Evolutionary conservation across 768 basidiomycete genomes (phyloP), one percentile per base, ranked within the genome.

Genomic region (Podaxis sp.): DNA sequence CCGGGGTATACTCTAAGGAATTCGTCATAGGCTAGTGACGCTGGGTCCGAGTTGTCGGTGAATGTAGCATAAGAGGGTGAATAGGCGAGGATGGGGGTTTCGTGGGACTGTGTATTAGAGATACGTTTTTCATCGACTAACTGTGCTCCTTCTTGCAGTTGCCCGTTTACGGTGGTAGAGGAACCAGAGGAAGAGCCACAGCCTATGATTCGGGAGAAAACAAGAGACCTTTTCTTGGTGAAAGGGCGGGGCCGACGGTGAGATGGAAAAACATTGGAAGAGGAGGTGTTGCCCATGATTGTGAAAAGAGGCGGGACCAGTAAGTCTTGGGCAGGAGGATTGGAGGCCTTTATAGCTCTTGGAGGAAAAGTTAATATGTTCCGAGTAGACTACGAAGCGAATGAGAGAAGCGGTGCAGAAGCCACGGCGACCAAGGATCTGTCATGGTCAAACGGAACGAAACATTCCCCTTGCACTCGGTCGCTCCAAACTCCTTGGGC

Each of bases 1-100:
- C 75, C 76, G 51, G 77, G 77, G 61, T 71, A 76, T 44, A 74
- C 71, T n/a, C 64, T 67, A 40, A 83, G 73, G 71, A 88, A 90
- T 16, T 70, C 68, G 18, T 74, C 69, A 69, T 83, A 86, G 18
- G 82, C 79, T 35, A 66, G 25, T 73, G 70, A 5, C 76, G 75
- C 58, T 76, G 75, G 58, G 68, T 61, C 60, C 61, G 63, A 64
- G 66, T 40, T 23, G 46, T 55, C 51, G 40, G 21, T n/a, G 16
- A 56, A 55, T 42, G 50, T 32, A 50, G 47, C 23, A 42, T 51
- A 48, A 50, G 44, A 60, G 35, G 59, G 59, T 25, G 59, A 59
- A 18, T 66, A 66, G 9, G 65, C 65, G 16, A 66, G 57, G 25
- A 52, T 36, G 4, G 61, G 55, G 27, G 36, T 47, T 48, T 61